phyloP scores from a whole-genome alignment of 139 green algal species.

The Micromonas commoda region DNA sequence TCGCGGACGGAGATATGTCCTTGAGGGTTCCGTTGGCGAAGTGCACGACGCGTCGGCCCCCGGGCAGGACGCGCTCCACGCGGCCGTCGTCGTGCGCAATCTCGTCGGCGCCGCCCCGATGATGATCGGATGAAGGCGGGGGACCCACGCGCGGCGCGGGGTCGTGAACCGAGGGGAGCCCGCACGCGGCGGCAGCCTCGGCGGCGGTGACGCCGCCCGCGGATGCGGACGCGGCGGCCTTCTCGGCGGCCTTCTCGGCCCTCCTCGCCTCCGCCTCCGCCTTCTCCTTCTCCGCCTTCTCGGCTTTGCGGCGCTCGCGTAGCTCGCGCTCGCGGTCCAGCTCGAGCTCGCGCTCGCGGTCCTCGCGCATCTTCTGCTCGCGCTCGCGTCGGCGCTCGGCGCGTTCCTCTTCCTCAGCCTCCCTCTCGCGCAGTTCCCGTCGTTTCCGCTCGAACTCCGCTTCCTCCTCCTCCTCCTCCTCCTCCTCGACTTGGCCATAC shows the following conservation, averaged over 20 bases:
- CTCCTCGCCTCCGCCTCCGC: no score
- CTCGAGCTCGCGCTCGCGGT: no score
- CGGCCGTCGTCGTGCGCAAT: slow-evolving; percentile 8
- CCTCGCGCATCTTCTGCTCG: no score
- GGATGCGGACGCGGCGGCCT: not conserved
- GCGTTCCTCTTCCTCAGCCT: no score
- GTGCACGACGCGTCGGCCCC: slow-evolving; percentile 42
- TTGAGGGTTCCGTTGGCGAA: slow-evolving; percentile 68
- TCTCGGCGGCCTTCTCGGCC: no score
- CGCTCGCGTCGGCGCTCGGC: no score
- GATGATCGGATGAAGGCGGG: not conserved
- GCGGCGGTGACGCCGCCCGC: not conserved
- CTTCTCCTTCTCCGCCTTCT: no score
- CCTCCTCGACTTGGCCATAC: not conserved
- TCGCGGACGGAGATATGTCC: slow-evolving; percentile 28
- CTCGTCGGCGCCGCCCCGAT: not conserved
- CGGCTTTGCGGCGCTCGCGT: no score
- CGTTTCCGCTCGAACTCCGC: not conserved
- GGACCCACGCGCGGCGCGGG: not conserved
- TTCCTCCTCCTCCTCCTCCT: not conserved
- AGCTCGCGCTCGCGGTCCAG: no score
- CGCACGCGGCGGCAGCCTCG: not conserved
- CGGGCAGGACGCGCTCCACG: slow-evolving; percentile 45
- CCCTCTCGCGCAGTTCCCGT: no score
- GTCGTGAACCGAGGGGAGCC: not conserved